These are phyloP conservation scores for Paxillus ammoniavirescens DNA, from an alignment of 768 basidiomycete species.

Conservation along the genomic window DNA sequence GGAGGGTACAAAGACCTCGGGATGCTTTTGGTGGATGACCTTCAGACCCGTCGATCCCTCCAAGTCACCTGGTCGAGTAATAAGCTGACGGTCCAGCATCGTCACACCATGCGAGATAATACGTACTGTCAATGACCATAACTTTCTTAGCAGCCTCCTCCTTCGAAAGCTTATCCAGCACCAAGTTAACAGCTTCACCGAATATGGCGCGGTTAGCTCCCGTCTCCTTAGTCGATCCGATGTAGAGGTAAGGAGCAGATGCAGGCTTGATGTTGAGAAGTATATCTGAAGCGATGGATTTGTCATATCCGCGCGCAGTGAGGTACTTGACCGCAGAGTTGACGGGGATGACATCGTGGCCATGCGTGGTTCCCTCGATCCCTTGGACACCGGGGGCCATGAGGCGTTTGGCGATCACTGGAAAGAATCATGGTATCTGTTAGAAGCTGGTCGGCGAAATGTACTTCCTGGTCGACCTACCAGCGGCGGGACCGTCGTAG, in stretches of 20 bases:
- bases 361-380: slow-evolving; percentile 77
- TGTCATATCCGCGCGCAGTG: slow-evolving; percentile 54
- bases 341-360: slow-evolving; percentile 84
- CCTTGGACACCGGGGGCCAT: slow-evolving; percentile 72
- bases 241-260: slow-evolving; percentile 54
- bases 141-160: slow-evolving; percentile 78
- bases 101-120: neutral
- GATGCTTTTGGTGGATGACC: slow-evolving; percentile 86
- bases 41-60: slow-evolving; percentile 91
- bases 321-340: slow-evolving; percentile 80
- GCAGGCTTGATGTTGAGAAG: slow-evolving; percentile 64
- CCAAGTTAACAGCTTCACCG: slow-evolving; percentile 79
- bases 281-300: slow-evolving; percentile 46
- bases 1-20: slow-evolving; percentile 82
- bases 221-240: slow-evolving; percentile 70
- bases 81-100: neutral
- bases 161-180: slow-evolving; percentile 71
- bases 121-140: slow-evolving; percentile 82
- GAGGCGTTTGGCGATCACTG: slow-evolving; percentile 66
- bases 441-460: neutral
- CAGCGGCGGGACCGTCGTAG: slow-evolving; percentile 75
- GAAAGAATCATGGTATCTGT: neutral
- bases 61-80: slow-evolving; percentile 56
- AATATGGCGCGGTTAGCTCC: slow-evolving; percentile 83
- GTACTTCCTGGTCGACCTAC: slow-evolving; percentile 35